Evolutionary conservation across 164 flowering plant genomes (phyloP).

Genomic region (Annona squamosa): DNA sequence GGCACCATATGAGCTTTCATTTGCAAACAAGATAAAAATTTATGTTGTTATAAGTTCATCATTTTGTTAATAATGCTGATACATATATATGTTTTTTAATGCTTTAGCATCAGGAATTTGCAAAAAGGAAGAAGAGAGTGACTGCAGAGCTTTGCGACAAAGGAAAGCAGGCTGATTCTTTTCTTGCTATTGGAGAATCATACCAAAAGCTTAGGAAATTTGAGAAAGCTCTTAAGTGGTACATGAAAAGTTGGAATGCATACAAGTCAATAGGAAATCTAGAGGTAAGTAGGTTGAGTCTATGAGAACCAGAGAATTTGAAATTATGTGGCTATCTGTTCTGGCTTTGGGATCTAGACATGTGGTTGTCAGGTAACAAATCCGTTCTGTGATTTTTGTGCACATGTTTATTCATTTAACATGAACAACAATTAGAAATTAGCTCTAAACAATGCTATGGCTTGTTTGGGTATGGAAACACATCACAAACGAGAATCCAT

Average conservation of each 20-base stretch:
- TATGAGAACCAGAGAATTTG: background rate
- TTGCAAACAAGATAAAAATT: background rate
- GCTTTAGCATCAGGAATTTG: slow-evolving; percentile 61
- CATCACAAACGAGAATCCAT: too few species aligned
- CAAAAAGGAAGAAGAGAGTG: slow-evolving; percentile 68
- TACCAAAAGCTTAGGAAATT: slow-evolving; percentile 80
- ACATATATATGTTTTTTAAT: slow-evolving; percentile 1
- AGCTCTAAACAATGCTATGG: too few species aligned
- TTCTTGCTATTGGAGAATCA: slow-evolving; percentile 75
- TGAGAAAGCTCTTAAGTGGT: slow-evolving; percentile 80
- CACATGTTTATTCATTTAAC: too few species aligned
- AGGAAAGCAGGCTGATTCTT: slow-evolving; percentile 84
- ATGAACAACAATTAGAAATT: too few species aligned
- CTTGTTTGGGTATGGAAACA: too few species aligned
- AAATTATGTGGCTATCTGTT: background rate
- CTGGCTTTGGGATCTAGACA: background rate
- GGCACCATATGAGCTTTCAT: background rate
- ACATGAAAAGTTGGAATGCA: slow-evolving; percentile 56
- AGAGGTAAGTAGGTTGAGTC: slow-evolving; percentile 52
- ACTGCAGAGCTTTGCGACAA: slow-evolving; percentile 78
- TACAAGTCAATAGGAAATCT: slow-evolving; percentile 65
- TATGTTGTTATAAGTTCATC: background rate
- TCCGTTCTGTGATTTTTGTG: too few species aligned
- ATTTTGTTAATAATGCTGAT: background rate
- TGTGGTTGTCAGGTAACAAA: background rate